Evolutionary conservation across 139 green algal species (phyloP), one percentile per base, ranked within the genome.

Genomic region (Monoraphidium neglectum): DNA sequence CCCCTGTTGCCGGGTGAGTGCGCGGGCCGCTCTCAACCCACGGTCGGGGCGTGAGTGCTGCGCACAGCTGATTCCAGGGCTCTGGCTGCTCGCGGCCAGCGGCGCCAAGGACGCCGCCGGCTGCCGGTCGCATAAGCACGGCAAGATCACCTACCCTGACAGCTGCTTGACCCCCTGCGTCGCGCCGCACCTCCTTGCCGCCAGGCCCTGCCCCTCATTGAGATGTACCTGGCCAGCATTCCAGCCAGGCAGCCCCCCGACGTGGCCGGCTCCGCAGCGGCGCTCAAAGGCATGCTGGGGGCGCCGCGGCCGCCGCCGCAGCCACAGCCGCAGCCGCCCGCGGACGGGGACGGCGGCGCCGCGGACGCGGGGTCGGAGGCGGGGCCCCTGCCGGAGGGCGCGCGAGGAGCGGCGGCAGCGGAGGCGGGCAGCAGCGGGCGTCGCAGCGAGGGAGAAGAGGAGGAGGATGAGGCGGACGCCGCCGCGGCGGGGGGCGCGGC

Each of bases 161-260:
- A 8, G 6, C 10, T 13, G 57, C 28, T 13, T 15, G 10, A 13
- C 30, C 10, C 30, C 57, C 10, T 13, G 6, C 28, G 10, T 28
- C 28, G 57, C 43, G 43, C 43, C 43, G 43, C 43, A 51, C 43
- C 43, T 12, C 43, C 43, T 12, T 12, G 8, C 43, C 43, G 8
- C 43, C 43, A 51, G 43, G 43, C 43, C 8, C 43, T 51, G 43
- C 57, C 57, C 26, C 35, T 54, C 10, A 13, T 47, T 68, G 65
- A 51, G 53, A 64, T 80, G 63, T 94, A 95, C 78, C 74, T 96
- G 51, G 88, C 84, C 32, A 85, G 81, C 63, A 87, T 94, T 30
- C 87, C 87, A 0, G 0, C 61, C 46, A 60, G 36, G 23, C n/a
- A n/a, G 37, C 21, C 74, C n/a, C 68, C 56, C 10, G 12, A 10